Conservation (phyloP, 306 rosid genomes). For the Pterocarpus santalinus region DNA sequence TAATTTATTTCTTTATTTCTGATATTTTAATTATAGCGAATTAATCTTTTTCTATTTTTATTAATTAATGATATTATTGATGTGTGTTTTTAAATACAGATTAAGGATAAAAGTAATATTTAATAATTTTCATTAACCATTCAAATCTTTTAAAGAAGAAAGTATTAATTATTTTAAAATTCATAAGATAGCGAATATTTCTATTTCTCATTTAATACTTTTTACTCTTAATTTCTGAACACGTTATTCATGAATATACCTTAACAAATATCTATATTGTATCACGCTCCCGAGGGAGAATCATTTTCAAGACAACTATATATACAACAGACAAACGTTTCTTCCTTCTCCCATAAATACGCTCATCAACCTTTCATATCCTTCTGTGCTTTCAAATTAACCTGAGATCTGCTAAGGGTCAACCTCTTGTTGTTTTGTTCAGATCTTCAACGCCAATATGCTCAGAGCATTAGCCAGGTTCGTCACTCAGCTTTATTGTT, state of each 20-base stretch:
- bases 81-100: no score
- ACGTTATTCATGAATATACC: neutral
- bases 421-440: conserved; percentile 23
- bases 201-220: no score
- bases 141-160: no score
- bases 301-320: neutral
- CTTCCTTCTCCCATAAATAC: conserved; percentile 49
- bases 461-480: conserved; percentile 74
- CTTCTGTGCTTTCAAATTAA: conserved; percentile 17
- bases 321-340: conserved; percentile 16
- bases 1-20: no score
- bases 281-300: neutral
- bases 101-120: no score
- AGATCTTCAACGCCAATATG: conserved; percentile 54
- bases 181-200: no score
- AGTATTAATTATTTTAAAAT: no score
- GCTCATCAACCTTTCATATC: conserved; percentile 39
- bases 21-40: no score
- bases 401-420: conserved; percentile 42
- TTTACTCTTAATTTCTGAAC: no score
- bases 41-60: no score
- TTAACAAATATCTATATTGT: neutral
- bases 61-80: no score
- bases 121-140: no score
- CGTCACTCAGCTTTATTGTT: conserved; percentile 7